These are phyloP conservation scores for Fusarium nelsonii DNA, from an alignment of 2,329 filamentous ascomycete genomes.

Conservation along the genomic window DNA sequence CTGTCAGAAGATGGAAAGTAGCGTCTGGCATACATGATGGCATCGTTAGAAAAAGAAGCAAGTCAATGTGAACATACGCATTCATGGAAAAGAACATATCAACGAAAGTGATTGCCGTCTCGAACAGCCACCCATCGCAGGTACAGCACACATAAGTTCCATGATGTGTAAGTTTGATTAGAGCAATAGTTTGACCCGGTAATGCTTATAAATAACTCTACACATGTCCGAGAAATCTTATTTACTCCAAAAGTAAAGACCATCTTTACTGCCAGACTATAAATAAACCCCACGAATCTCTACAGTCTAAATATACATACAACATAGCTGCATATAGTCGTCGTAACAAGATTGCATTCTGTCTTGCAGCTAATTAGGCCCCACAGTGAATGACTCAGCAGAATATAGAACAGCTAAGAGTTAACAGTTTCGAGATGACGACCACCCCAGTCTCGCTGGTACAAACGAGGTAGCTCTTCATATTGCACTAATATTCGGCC, in stretches of 20 bases:
- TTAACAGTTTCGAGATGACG: conserved; percentile 13
- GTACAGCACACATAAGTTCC: background rate
- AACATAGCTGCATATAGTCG: background rate
- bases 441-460: conserved; percentile 8
- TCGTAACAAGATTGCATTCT: conserved; percentile 3
- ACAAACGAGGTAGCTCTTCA: background rate
- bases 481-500: background rate
- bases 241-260: background rate
- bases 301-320: background rate
- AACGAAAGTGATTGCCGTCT: background rate
- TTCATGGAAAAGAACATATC: background rate
- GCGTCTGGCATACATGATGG: background rate
- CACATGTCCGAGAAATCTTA: background rate
- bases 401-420: background rate
- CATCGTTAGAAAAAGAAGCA: background rate
- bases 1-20: conserved; percentile 10
- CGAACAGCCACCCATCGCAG: too few species aligned
- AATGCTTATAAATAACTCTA: background rate
- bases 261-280: background rate
- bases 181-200: background rate
- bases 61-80: background rate
- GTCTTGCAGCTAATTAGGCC: conserved; percentile 3
- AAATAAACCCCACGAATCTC: background rate
- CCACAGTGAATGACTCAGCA: conserved; percentile 28
- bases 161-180: background rate